Conservation (phyloP, 2,329 filamentous ascomycete genomes). For the Scytalidium sp. region DNA sequence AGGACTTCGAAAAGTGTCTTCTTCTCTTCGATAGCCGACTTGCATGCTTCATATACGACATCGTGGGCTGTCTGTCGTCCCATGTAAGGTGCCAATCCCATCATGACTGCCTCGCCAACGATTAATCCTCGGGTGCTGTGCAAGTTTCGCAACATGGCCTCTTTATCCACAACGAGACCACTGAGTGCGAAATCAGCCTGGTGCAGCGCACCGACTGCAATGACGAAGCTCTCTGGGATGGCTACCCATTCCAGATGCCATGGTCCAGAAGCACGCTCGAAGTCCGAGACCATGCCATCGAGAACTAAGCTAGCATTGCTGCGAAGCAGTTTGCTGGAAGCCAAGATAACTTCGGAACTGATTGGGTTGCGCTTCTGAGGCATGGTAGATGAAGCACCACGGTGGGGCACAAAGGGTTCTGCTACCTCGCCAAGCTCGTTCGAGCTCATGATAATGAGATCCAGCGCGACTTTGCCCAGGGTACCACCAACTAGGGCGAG, state of each 20-base stretch:
- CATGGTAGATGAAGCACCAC: conserved; percentile 54
- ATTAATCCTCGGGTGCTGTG: conserved; percentile 50
- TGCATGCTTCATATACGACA: conserved; percentile 53
- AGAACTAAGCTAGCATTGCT: conserved; percentile 49
- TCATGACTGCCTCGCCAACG: conserved; percentile 59
- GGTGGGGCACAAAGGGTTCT: conserved; percentile 52
- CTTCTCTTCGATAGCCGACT: conserved; percentile 42
- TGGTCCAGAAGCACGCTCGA: conserved; percentile 54
- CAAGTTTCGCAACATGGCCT: conserved; percentile 48
- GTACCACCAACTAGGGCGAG: conserved; percentile 51
- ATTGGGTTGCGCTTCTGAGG: conserved; percentile 59
- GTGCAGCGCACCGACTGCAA: conserved; percentile 47
- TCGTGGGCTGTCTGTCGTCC: conserved; percentile 53
- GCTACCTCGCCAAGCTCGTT: conserved; percentile 53
- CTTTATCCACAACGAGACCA: conserved; percentile 47
- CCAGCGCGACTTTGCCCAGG: conserved; percentile 53
- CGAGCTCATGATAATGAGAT: conserved; percentile 55
- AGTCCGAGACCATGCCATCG: conserved; percentile 55
- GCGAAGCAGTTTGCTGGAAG: conserved; percentile 50
- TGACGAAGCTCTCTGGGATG: conserved; percentile 50
- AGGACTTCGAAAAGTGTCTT: conserved; percentile 41
- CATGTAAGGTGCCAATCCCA: conserved; percentile 50
- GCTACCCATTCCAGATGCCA: conserved; percentile 60
- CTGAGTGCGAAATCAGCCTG: conserved; percentile 52
- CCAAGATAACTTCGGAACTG: conserved; percentile 53